Base-by-base conservation (phyloP, 129 eudicot species). In the Artemisia tridentata region DNA sequence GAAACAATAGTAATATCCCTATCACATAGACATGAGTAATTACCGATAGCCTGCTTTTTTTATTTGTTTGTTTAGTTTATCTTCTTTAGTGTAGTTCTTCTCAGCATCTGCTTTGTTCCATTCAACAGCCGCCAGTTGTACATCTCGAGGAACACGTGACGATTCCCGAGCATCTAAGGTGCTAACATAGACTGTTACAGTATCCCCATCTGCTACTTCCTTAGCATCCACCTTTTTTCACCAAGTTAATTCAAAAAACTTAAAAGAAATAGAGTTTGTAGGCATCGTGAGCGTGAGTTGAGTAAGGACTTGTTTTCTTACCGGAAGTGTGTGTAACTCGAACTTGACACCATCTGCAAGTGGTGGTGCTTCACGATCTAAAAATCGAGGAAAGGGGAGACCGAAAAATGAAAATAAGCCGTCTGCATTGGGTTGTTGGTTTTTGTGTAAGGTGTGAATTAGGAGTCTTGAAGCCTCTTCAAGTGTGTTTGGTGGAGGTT, bases 141-240 rank as follows among this genome's bases (percentile, higher is more conserved):
- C 86, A 7, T 82, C 90, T 46, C 63, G 79, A n/a, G 96, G 98
- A 76, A 92, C 95, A 54, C 25, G 79, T 4, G 96, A 80, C 0
- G 96, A 81, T 65, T 92, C 96, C 25, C 88, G 84, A 38, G 90
- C 61, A 63, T 89, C 87, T 5, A 29, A 41, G 7, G 85, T 69
- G 16, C 84, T 84, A 47, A 92, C 98, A 63, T 85, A 89, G 13
- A 92, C 98, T 3, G 91, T 92, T 56, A 89, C 80, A 9, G 89
- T 83, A 82, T 92, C 98, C 18, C 98, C 98, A 71, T 92, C 98
- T 14, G 92, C 96, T 46, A 92, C 90, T 2, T 95, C 91, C 73
- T 78, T 92, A 15, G 65, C 75, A 78, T 87, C 95, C 76, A 92
- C 96, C 98, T 92, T 57, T 48, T 76, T 61, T 6, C 14, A 50